Conservation (phyloP, 2,329 filamentous ascomycete genomes). For the Lecanicillium sp. region DNA sequence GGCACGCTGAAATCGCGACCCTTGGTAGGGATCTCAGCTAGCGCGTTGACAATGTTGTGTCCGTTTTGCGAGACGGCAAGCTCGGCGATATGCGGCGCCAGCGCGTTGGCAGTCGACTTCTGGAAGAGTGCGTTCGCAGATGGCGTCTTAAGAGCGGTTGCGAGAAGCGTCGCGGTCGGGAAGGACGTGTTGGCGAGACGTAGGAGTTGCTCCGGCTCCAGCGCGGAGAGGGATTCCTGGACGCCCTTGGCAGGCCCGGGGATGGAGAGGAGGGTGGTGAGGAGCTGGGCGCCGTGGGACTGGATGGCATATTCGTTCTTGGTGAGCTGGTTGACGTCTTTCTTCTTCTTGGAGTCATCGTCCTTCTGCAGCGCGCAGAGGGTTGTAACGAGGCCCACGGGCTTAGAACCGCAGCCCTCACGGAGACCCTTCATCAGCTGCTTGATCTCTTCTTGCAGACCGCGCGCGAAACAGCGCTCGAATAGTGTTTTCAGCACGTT, state of each 20-base stretch:
- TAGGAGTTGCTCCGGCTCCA: conserved; percentile 50
- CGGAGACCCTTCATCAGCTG: conserved; percentile 42
- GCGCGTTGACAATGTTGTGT: conserved; percentile 44
- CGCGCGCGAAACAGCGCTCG: conserved; percentile 70
- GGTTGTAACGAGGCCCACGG: conserved; percentile 42
- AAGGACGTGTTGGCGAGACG: conserved; percentile 55
- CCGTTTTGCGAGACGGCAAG: conserved; percentile 46
- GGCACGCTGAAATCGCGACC: conserved; percentile 44
- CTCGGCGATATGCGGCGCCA: conserved; percentile 39
- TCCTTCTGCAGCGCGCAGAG: conserved; percentile 42
- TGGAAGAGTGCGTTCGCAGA: conserved; percentile 48
- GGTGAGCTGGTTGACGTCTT: conserved; percentile 32
- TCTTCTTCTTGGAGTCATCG: conserved; percentile 27
- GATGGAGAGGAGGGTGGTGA: conserved; percentile 70
- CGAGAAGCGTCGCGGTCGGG: conserved; percentile 44
- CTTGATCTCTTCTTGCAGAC: conserved; percentile 47
- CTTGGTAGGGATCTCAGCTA: conserved; percentile 45
- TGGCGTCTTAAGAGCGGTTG: conserved; percentile 43
- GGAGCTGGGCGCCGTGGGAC: conserved; percentile 73
- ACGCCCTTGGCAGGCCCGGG: conserved; percentile 67
- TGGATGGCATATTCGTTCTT: conserved; percentile 53
- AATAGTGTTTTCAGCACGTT: conserved; percentile 76
- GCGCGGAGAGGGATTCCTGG: conserved; percentile 62
- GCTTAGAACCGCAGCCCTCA: conserved; percentile 41
- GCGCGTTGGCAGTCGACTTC: conserved; percentile 45